phyloP scores from a whole-genome alignment of 768 basidiomycete genomes.

The Lactarius psammicola region DNA sequence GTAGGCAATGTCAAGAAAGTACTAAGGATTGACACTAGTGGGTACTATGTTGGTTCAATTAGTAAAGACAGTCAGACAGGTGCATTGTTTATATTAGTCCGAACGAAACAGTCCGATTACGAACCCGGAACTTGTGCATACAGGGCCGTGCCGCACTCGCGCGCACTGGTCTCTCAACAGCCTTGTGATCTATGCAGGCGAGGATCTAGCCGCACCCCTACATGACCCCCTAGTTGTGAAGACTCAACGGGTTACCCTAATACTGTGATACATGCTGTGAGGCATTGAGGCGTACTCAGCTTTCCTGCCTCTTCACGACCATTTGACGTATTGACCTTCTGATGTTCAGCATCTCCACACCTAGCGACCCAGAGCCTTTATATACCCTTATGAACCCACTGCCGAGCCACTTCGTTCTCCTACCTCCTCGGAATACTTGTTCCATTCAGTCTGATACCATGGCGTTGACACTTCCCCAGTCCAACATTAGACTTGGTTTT shows the following conservation, averaged over 20 bases:
- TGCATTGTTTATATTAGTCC: too few species aligned
- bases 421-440: neutral
- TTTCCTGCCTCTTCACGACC: neutral
- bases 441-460: neutral
- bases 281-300: neutral
- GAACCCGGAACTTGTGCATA: too few species aligned
- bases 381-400: conserved; percentile 1
- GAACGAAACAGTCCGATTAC: too few species aligned
- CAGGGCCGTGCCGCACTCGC: too few species aligned
- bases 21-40: too few species aligned
- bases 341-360: neutral
- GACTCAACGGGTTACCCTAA: neutral
- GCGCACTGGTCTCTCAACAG: too few species aligned
- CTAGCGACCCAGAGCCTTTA: neutral
- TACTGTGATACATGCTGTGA: neutral
- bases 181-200: neutral
- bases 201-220: neutral
- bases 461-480: neutral
- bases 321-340: neutral
- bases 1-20: too few species aligned
- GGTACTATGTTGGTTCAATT: too few species aligned
- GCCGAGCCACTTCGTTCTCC: neutral
- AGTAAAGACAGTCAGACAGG: too few species aligned
- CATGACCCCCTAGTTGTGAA: neutral
- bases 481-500: neutral